Base-by-base conservation (phyloP, 495 filamentous ascomycete genomes). In the Chaetomidium leptoderma region DNA sequence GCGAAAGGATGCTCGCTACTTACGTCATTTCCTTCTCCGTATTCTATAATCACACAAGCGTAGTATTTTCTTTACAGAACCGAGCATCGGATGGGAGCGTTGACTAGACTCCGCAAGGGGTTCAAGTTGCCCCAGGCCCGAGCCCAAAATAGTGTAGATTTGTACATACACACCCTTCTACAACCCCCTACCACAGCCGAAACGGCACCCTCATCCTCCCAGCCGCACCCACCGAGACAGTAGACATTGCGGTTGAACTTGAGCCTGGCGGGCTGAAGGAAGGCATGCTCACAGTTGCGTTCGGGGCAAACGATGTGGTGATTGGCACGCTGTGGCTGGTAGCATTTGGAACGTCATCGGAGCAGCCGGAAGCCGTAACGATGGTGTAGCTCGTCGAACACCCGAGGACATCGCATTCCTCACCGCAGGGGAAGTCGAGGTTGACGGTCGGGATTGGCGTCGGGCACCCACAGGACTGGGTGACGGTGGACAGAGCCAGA, bases 401-500 rank as follows among this genome's bases (percentile, higher is more conserved):
- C 53, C 50, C 51, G 0, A 64, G 19, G 16, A 54, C 59, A 13
- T 23, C 36, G 47, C 65, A 67, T 3, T 50, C 51, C 6, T 36
- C 36, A 16, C 33, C 35, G 53, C 65, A 67, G 4, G 65, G 65
- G 36, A 60, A 64, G 54, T 64, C 59, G n/a, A 64, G 48, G 17
- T 47, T 40, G 23, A 64, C 59, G 7, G 65, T 67, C 5, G 62
- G 53, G 33, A 64, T 35, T 16, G 53, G 46, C 7, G 40, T 45
- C 19, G 65, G 62, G 44, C 65, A 67, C 6, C 62, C 59, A 53
- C 62, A 64, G n/a, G 59, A 60, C 51, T 67, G 65, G 11, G 65
- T 67, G 7, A 63, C 49, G 8, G 72, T 72, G 58, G 36, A 66
- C 11, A 69, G 70, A 49, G 29, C 58, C 17, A 71, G 69, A 35